A percentile compares a stretch with the other conserved stretches of the same genome.
Evolutionary conservation across 495 filamentous ascomycete species (phyloP).

Genomic region (Cercophora sp.): DNA sequence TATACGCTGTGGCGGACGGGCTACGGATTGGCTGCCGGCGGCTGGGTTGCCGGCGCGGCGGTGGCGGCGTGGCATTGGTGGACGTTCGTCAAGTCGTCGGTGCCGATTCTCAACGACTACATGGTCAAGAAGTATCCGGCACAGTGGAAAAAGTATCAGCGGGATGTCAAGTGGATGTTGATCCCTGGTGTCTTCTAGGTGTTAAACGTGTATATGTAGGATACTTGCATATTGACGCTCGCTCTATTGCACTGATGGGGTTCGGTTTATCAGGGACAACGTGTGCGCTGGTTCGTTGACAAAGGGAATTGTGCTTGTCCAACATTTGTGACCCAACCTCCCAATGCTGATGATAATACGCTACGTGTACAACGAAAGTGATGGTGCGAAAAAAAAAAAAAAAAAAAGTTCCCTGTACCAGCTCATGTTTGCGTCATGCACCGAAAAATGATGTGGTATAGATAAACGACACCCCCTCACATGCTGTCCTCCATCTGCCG

Average conservation of each 20-base stretch:
- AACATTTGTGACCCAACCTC: too few species aligned
- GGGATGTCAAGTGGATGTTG: constrained; percentile 39
- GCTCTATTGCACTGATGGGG: too few species aligned
- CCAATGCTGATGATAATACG: too few species aligned
- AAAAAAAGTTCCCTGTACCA: too few species aligned
- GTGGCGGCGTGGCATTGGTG: constrained; percentile 38
- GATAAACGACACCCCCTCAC: constrained; percentile 32
- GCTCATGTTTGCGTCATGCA: constrained; percentile 1
- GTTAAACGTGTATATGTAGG: background rate
- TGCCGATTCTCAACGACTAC: constrained; percentile 49
- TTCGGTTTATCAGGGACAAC: too few species aligned
- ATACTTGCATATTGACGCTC: too few species aligned
- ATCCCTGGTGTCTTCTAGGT: constrained; percentile 37
- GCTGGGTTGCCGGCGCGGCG: constrained; percentile 38
- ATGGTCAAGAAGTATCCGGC: constrained; percentile 42
- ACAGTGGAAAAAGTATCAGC: constrained; percentile 43
- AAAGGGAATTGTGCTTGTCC: too few species aligned
- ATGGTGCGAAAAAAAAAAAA: too few species aligned
- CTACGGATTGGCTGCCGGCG: constrained; percentile 46
- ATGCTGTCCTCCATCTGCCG: constrained; percentile 72
- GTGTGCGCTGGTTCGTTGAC: too few species aligned
- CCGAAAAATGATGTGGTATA: background rate
- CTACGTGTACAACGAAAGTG: too few species aligned
- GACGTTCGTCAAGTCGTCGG: constrained; percentile 44
- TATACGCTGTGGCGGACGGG: constrained; percentile 54